A percentile compares a stretch with the other conserved stretches of the same genome.
These are phyloP conservation scores for Lactuca saligna DNA, from an alignment of 129 eudicot genomes.

Conservation along the genomic window DNA sequence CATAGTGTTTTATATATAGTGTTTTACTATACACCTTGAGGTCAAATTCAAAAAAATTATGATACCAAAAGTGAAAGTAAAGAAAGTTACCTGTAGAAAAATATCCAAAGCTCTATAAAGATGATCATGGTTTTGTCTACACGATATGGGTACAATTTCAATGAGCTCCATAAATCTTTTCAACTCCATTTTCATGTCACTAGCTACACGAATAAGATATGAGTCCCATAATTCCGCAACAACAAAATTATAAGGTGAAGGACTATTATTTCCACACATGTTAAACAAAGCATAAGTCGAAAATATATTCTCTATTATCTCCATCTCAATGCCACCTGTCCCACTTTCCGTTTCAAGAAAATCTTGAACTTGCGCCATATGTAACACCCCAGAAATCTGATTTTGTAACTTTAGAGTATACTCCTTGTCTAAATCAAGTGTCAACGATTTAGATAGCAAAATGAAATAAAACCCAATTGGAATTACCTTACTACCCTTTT, in stretches of 20 bases:
- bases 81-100: slow-evolving; percentile 54
- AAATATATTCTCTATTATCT: slow-evolving; percentile 58
- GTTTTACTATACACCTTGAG: too few relatives aligned
- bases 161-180: slow-evolving; percentile 70
- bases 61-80: slow-evolving; percentile 1
- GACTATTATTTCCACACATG: slow-evolving; percentile 37
- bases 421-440: slow-evolving; percentile 45
- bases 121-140: slow-evolving; percentile 77
- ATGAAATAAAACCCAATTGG: slow-evolving; percentile 85
- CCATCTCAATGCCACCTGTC: slow-evolving; percentile 44
- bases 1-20: too few relatives aligned
- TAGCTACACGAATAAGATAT: slow-evolving; percentile 58
- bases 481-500: slow-evolving; percentile 54
- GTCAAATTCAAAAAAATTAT: neutral
- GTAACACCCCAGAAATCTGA: slow-evolving; percentile 63
- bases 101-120: slow-evolving; percentile 69
- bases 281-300: slow-evolving; percentile 47
- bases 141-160: slow-evolving; percentile 57
- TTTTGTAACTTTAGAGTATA: slow-evolving; percentile 46
- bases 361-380: slow-evolving; percentile 73
- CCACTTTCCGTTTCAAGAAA: slow-evolving; percentile 48
- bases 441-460: slow-evolving; percentile 59
- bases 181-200: slow-evolving; percentile 42
- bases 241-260: slow-evolving; percentile 39
- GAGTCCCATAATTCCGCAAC: slow-evolving; percentile 87